phyloP scores from a whole-genome alignment of 441 rosid species.

The Erysimum cheiri region DNA sequence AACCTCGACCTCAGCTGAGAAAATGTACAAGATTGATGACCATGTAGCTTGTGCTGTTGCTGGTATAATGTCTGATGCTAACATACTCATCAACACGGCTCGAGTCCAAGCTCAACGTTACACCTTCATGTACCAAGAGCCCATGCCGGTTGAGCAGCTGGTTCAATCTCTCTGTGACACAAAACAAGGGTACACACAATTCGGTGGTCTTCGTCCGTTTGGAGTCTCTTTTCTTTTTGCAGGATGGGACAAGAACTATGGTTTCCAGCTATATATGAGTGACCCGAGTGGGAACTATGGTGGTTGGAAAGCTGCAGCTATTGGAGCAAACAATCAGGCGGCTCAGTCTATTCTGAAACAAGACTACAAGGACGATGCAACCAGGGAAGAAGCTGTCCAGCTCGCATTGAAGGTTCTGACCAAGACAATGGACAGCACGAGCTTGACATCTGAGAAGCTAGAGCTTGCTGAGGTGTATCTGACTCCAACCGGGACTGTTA shows the following conservation, averaged over 20 bases:
- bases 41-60: slow-evolving; percentile 96
- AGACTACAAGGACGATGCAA: slow-evolving; percentile 88
- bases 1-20: slow-evolving; percentile 85
- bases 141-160: slow-evolving; percentile 96
- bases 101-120: slow-evolving; percentile 94
- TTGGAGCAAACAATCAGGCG: slow-evolving; percentile 97
- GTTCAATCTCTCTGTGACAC: slow-evolving; percentile 97
- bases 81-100: slow-evolving; percentile 91
- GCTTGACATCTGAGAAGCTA: slow-evolving; percentile 88
- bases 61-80: slow-evolving; percentile 98
- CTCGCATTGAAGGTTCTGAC: slow-evolving; percentile 87
- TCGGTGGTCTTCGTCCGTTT: slow-evolving; percentile 96
- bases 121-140: slow-evolving; percentile 89
- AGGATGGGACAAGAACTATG: slow-evolving; percentile 93
- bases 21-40: slow-evolving; percentile 97
- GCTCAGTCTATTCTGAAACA: slow-evolving; percentile 96
- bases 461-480: slow-evolving; percentile 84
- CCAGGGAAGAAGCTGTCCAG: slow-evolving; percentile 85
- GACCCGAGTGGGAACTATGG: slow-evolving; percentile 97
- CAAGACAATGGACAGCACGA: slow-evolving; percentile 96
- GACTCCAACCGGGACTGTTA: slow-evolving; percentile 74
- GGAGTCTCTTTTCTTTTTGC: slow-evolving; percentile 96
- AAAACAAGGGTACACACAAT: slow-evolving; percentile 96
- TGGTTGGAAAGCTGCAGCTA: slow-evolving; percentile 96
- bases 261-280: slow-evolving; percentile 92